phyloP scores from a whole-genome alignment of 75 land plant species.

The Sequoia sempervirens region DNA sequence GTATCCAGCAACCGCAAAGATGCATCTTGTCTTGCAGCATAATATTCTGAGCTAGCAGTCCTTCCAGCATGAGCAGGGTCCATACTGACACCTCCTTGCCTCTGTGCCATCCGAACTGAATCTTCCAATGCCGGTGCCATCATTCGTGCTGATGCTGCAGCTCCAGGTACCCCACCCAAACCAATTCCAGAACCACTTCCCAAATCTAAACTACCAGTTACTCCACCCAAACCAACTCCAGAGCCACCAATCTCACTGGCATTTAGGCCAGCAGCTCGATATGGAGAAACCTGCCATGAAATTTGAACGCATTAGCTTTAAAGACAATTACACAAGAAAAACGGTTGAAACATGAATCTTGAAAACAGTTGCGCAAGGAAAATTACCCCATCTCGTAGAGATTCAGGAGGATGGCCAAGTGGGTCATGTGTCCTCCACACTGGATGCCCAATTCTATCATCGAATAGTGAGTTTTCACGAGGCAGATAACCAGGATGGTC shows the following conservation, averaged over 20 bases:
- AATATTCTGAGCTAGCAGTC: constrained; percentile 12
- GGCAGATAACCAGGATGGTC: constrained; percentile 30
- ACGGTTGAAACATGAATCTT: background rate
- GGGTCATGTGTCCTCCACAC: constrained; percentile 10
- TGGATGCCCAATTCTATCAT: constrained; percentile 3
- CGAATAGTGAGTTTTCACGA: constrained; percentile 15
- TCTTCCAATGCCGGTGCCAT: constrained; percentile 15
- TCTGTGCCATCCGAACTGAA: constrained; percentile 20
- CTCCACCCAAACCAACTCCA: constrained; percentile 17
- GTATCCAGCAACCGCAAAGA: constrained; percentile 1
- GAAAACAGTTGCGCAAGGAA: background rate
- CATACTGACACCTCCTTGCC: constrained; percentile 24
- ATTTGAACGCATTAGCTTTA: background rate
- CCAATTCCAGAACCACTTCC: constrained; percentile 5
- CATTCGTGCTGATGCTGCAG: background rate
- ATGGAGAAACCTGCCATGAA: constrained; percentile 17
- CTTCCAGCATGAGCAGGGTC: constrained; percentile 21
- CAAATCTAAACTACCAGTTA: background rate
- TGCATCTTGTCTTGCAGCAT: constrained; percentile 7
- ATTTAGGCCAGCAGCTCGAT: constrained; percentile 18
- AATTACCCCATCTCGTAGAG: constrained; percentile 20
- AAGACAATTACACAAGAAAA: background rate
- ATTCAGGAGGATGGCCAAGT: constrained; percentile 22
- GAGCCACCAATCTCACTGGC: constrained; percentile 18
- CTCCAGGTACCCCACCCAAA: constrained; percentile 5